Evolutionary conservation across 306 rosid genomes (phyloP).

Genomic region (Castanospermum australe): DNA sequence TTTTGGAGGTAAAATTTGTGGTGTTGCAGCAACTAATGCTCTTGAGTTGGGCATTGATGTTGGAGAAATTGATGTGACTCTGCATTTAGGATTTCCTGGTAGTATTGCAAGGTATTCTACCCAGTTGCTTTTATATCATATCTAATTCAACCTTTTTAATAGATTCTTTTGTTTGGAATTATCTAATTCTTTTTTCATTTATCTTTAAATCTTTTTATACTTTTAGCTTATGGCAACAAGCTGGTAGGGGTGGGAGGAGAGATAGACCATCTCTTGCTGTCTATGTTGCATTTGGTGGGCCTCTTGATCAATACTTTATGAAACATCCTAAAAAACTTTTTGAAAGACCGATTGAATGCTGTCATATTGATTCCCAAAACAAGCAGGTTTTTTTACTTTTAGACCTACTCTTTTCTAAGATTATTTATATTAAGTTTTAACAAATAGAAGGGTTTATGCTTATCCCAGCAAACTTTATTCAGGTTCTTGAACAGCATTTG

Average conservation of each 20-base stretch:
- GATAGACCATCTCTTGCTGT: slow-evolving; percentile 82
- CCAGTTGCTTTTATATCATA: not conserved
- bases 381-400: slow-evolving; percentile 61
- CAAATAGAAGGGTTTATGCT: slow-evolving; percentile 19
- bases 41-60: slow-evolving; percentile 98
- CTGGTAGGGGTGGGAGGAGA: slow-evolving; percentile 97
- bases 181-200: slow-evolving; percentile 4
- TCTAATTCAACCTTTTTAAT: slow-evolving; percentile 10
- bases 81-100: slow-evolving; percentile 98
- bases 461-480: slow-evolving; percentile 26
- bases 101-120: slow-evolving; percentile 76
- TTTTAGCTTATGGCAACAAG: slow-evolving; percentile 94
- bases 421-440: slow-evolving; percentile 4
- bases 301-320: slow-evolving; percentile 96
- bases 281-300: slow-evolving; percentile 87
- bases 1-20: slow-evolving; percentile 83
- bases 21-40: slow-evolving; percentile 98
- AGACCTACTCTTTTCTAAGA: slow-evolving; percentile 5
- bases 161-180: slow-evolving; percentile 15
- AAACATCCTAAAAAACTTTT: slow-evolving; percentile 75
- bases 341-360: slow-evolving; percentile 88
- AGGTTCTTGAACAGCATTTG: slow-evolving; percentile 92
- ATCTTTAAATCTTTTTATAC: slow-evolving; percentile 8
- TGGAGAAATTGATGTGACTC: slow-evolving; percentile 89
- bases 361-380: slow-evolving; percentile 83